phyloP scores from a whole-genome alignment of 2,329 filamentous ascomycete species.

The Cladorrhinum sp. region DNA sequence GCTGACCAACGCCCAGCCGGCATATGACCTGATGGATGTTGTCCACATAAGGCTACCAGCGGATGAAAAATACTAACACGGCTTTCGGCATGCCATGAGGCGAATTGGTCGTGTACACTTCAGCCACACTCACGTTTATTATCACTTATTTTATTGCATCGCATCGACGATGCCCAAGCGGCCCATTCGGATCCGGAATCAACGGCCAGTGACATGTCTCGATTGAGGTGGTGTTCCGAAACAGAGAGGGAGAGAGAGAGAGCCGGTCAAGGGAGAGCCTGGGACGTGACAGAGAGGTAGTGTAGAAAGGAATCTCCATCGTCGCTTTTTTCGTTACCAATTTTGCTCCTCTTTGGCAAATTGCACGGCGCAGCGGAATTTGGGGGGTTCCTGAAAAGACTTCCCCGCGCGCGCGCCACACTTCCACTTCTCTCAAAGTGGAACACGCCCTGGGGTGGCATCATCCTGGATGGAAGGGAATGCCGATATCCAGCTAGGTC shows the following conservation, averaged over 20 bases:
- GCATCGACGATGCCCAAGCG: conserved; percentile 6
- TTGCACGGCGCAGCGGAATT: neutral
- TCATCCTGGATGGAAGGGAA: neutral
- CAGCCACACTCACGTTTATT: conserved; percentile 1
- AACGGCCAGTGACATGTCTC: neutral
- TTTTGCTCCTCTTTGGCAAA: conserved; percentile 3
- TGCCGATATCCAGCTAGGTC: neutral
- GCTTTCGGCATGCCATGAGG: neutral
- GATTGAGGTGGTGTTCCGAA: neutral
- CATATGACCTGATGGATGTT: neutral
- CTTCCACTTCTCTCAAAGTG: neutral
- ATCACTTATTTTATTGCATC: conserved; percentile 6
- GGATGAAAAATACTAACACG: neutral
- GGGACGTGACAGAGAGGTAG: neutral
- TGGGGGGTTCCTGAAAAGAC: neutral
- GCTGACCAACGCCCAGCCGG: neutral
- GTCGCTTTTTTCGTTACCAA: neutral
- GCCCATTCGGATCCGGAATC: neutral
- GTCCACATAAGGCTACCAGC: neutral
- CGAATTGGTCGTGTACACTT: neutral
- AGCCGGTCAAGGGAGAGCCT: neutral
- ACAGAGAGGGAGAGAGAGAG: too few species aligned
- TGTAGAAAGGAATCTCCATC: neutral
- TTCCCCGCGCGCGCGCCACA: neutral
- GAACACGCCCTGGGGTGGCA: neutral